Conservation (phyloP, 192 early-diverging fungal species). For the Powellomyces hirtus region DNA sequence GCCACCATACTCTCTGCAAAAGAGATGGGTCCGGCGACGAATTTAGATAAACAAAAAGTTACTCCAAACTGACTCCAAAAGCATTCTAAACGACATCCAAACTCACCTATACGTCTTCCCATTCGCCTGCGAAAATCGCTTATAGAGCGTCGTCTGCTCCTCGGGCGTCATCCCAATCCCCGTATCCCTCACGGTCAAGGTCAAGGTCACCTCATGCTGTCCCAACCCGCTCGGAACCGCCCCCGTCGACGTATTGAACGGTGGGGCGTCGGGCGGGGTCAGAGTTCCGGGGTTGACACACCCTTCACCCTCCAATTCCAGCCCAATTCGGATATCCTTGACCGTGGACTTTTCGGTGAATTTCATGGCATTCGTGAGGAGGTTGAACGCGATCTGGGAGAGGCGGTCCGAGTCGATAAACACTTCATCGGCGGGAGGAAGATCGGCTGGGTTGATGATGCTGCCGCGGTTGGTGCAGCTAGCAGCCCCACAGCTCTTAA, state of each 20-base stretch:
- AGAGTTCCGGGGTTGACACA: neutral
- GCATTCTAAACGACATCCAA: too few relatives aligned
- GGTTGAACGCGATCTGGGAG: slow-evolving; percentile 1
- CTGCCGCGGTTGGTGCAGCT: neutral
- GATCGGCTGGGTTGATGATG: neutral
- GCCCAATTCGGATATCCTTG: neutral
- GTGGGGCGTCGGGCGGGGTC: too few relatives aligned
- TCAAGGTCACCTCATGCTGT: neutral
- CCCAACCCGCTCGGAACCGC: neutral
- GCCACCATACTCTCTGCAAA: slow-evolving; percentile 23
- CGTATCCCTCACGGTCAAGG: neutral
- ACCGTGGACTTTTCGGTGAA: slow-evolving; percentile 45
- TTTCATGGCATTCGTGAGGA: slow-evolving; percentile 29
- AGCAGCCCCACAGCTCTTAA: neutral
- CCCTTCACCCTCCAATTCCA: neutral
- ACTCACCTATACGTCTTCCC: neutral
- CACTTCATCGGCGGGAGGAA: neutral
- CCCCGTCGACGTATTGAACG: too few relatives aligned
- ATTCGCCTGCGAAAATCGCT: neutral
- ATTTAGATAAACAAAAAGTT: too few relatives aligned
- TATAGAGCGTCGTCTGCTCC: neutral
- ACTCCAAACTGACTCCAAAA: too few relatives aligned
- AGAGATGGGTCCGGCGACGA: too few relatives aligned
- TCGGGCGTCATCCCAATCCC: neutral
- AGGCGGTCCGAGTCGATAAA: neutral